Base-by-base conservation (phyloP, 2,329 filamentous ascomycete genomes). In the Aureobasidium lini region DNA sequence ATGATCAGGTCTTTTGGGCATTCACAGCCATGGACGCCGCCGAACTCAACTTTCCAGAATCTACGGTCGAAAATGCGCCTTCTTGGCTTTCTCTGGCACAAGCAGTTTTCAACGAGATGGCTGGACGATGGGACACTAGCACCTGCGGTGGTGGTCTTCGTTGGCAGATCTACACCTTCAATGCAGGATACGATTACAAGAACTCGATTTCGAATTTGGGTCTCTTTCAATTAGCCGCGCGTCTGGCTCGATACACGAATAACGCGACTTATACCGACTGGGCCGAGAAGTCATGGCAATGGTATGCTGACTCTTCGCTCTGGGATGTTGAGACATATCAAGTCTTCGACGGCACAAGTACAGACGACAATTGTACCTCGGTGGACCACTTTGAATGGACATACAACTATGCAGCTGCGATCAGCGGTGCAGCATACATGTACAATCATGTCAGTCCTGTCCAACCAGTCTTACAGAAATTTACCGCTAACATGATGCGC, bases 121-220 rank as follows among this genome's bases (percentile, higher is more conserved):
- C 83, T 2, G 72, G 73, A 18, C 82, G 89, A 23, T 93, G 89
- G 87, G 85, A 94, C 65, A 75, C 73, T 2, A 67, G 73, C 0
- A 78, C 77, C 0, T 95, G 90, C 71, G 77, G 75, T 48, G 90
- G 90, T 52, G 90, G 90, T 11, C 73, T 95, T 64, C 84, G 87
- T 63, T 95, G 91, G 91, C 90, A 95, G 75, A 91, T 95, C 65
- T 92, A 86, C 71, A 75, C 81, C 1, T 83, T 82, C 66, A 93
- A 95, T 69, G 84, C 84, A 63, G 90, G 90, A 15, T 86, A 91
- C 70, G 80, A 84, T 67, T 94, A 95, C 81, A 94, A 92, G 74
- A 93, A 93, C 75, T 81, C 85, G 15, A 83, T 92, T 65, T 85
- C 85, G 62, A 94, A 94, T 70, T 89, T 88, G 44, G 86, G 84